These are phyloP conservation scores for Leccinum variicolor DNA, from an alignment of 768 basidiomycete species.

Conservation along the genomic window DNA sequence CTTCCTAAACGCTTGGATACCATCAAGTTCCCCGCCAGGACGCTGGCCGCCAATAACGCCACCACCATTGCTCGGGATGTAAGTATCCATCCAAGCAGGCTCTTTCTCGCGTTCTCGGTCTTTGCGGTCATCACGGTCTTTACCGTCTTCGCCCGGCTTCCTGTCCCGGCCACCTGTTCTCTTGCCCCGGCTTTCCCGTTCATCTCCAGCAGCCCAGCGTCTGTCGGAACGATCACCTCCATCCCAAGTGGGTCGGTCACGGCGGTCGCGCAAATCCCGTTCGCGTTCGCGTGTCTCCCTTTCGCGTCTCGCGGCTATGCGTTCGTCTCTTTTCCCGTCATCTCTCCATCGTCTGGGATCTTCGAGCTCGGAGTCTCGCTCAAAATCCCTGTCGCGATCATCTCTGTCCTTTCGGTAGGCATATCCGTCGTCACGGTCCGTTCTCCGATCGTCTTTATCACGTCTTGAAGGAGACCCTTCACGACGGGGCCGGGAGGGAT, in stretches of 20 bases:
- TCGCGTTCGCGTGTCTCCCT: slow-evolving; percentile 44
- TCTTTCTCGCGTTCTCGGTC: slow-evolving; percentile 73
- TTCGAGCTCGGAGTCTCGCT: slow-evolving; percentile 53
- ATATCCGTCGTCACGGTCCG: slow-evolving; percentile 31
- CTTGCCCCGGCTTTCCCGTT: slow-evolving; percentile 64
- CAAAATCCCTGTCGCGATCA: slow-evolving; percentile 40
- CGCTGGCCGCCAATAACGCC: slow-evolving; percentile 65
- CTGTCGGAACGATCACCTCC: slow-evolving; percentile 44
- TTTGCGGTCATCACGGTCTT: slow-evolving; percentile 48
- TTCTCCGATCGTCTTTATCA: slow-evolving; percentile 41
- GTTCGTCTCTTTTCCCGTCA: slow-evolving; percentile 78
- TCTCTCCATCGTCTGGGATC: slow-evolving; percentile 79
- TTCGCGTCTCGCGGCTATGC: slow-evolving; percentile 60
- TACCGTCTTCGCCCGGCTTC: slow-evolving; percentile 44
- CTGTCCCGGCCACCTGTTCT: slow-evolving; percentile 58
- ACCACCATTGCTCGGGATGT: slow-evolving; percentile 58
- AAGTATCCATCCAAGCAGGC: slow-evolving; percentile 91
- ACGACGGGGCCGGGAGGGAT: slow-evolving; percentile 57
- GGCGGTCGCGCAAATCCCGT: slow-evolving; percentile 41
- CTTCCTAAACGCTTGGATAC: slow-evolving; percentile 87
- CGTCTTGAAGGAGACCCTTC: slow-evolving; percentile 54
- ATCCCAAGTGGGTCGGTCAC: slow-evolving; percentile 50
- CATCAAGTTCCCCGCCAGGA: slow-evolving; percentile 67
- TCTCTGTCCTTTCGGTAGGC: slow-evolving; percentile 30
- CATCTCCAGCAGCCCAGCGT: slow-evolving; percentile 60